Evolutionary conservation across 495 filamentous ascomycete genomes (phyloP), one percentile per base, ranked within the genome.

Genomic region (Pseudotulostoma volvatum): DNA sequence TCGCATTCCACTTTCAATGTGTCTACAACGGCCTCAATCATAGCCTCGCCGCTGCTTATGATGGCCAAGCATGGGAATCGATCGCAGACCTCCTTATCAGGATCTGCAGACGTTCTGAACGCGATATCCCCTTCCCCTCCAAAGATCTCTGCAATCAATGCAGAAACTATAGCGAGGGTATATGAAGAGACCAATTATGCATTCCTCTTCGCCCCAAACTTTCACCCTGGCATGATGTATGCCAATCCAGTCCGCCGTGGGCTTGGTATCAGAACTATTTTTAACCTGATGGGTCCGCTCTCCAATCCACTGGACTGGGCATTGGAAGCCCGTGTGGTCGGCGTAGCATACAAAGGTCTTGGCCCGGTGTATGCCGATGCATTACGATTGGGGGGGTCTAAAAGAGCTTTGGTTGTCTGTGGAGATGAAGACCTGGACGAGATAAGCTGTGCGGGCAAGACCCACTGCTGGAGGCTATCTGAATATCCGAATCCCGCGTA

Each of bases 1-100:
- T 79, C 80, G 21, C 85, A 95, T 65, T 81, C 85, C 54, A 99
- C 92, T 14, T 96, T 93, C 74, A 99, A 99, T 56, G 84, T 99
- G 55, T 84, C 77, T 46, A 96, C 90, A 2, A 93, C 88, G 5
- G 73, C 92, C 3, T 93, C 86, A 3, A 93, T 99, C 50, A 67
- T 99, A 33, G 86, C 81, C 40, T 88, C 86, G 3, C 74, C 81
- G 11, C 60, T 84, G 9, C 70, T 95, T 13, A 63, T 90, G 33
- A 67, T 93, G 37, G 81, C 80, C 39, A 97, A 99, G 59, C 90
- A 99, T 63, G 92, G 92, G 41, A 96, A 96, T 63, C 75, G 76
- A 38, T 85, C 90, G n/a, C 84, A 85, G 5, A 95, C 92, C 9
- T 95, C 88, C 11, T 79, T 84, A 40, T 96, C 92, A 3, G 92